Evolutionary conservation across 2,329 filamentous ascomycete genomes (phyloP), one percentile per base, ranked within the genome.

Genomic region (Tolypocladium capitatum): DNA sequence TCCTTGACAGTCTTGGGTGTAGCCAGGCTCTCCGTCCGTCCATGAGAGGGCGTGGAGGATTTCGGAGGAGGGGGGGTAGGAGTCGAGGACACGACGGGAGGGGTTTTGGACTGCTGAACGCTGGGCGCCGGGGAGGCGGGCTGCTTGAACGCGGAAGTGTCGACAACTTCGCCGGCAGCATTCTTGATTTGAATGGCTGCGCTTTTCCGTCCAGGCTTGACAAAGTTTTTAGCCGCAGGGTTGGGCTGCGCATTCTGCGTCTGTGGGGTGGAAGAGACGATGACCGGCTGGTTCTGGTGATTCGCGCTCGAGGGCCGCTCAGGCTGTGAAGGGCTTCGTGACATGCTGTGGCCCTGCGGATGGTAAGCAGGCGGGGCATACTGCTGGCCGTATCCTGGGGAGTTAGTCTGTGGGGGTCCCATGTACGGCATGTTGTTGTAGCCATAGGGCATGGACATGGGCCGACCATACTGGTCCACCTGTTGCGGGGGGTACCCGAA

Each of bases 181-280:
- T 88, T 86, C 73, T 88, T 94, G 72, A 96, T 95, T 44, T 81
- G 74, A 54, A 96, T 84, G 1, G 84, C 81, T 43, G 81, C 81
- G 65, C 79, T 88, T 72, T 84, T 86, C 63, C 72, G 27, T 11
- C 48, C 73, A 31, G 69, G 70, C 57, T 73, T 78, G 62, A 69
- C 62, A 49, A 76, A 75, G 50, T 64, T 66, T 35, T 65, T 67
- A 14, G 68, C 65, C 3, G 67, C 56, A 60, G 50, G 66, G 65
- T 75, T 77, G 9, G 68, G 60, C 55, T 75, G 72, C 10, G 83
- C 81, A 50, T 79, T 78, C 51, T 83, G 75, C 52, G 83, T 81
- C 54, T 79, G 75, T 4, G 78, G 70, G 6, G 75, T 74, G 52
- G 80, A 78, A n/a, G 80, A 77, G 32, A 82, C 77, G 50, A 70